phyloP scores from a whole-genome alignment of 768 basidiomycete genomes.

The Psilocybe cubensis region DNA sequence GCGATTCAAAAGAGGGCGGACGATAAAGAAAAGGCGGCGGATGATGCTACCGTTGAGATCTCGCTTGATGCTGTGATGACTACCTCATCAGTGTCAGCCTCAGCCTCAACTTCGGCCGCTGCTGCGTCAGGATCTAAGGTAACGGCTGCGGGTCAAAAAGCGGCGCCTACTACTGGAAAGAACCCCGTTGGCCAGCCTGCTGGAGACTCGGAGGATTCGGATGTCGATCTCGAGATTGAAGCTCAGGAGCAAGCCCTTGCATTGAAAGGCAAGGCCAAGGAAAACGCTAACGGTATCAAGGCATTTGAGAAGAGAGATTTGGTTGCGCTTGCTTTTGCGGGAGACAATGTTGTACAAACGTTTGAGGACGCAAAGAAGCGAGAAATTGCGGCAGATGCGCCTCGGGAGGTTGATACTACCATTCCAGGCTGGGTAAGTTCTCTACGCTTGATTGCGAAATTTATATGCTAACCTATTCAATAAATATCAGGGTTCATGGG shows the following conservation, averaged over 20 bases:
- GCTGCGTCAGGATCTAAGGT: constrained; percentile 32
- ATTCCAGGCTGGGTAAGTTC: constrained; percentile 90
- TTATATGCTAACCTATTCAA: neutral
- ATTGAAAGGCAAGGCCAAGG: constrained; percentile 48
- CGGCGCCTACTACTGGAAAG: constrained; percentile 21
- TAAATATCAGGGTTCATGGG: constrained; percentile 81
- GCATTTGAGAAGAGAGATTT: constrained; percentile 92
- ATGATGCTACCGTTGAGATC: constrained; percentile 85
- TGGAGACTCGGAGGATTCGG: constrained; percentile 47
- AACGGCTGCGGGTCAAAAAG: neutral
- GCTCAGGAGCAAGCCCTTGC: constrained; percentile 60
- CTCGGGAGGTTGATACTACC: constrained; percentile 84
- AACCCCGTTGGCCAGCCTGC: constrained; percentile 49
- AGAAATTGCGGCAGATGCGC: constrained; percentile 88
- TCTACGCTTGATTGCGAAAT: constrained; percentile 1
- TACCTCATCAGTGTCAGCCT: constrained; percentile 32
- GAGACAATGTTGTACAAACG: constrained; percentile 94
- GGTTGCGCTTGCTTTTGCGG: constrained; percentile 94
- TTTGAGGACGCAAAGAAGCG: constrained; percentile 84
- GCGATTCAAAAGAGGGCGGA: constrained; percentile 56
- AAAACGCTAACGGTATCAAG: constrained; percentile 46
- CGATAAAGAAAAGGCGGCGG: constrained; percentile 59
- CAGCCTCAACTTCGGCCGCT: constrained; percentile 37
- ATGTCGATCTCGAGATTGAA: constrained; percentile 67
- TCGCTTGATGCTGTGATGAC: constrained; percentile 57